Conservation (phyloP, 768 basidiomycete species). For the Ephemerocybe angulata region DNA sequence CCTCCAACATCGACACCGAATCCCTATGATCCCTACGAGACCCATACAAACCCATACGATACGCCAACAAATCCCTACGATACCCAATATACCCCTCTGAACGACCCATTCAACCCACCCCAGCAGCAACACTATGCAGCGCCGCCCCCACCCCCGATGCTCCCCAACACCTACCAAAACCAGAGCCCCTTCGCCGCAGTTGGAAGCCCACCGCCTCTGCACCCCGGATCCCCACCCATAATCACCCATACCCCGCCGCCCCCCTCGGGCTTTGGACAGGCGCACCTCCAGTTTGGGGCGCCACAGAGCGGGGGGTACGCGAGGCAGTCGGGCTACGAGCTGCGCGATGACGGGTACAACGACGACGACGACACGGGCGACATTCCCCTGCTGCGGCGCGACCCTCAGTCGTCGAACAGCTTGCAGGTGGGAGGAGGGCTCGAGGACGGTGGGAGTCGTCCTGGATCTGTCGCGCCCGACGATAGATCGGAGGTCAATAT, state of each 20-base stretch:
- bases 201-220: conserved; percentile 19
- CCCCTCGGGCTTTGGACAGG: conserved; percentile 4
- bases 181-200: conserved; percentile 13
- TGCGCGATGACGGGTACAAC: conserved; percentile 41
- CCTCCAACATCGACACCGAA: conserved; percentile 35
- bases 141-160: conserved; percentile 16
- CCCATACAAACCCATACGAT: conserved; percentile 24
- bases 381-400: conserved; percentile 60
- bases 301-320: conserved; percentile 11
- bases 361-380: conserved; percentile 54
- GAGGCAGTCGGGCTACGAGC: conserved; percentile 31
- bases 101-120: conserved; percentile 37
- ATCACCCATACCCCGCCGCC: conserved; percentile 14
- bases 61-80: background rate
- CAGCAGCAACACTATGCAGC: conserved; percentile 27
- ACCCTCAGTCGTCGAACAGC: conserved; percentile 28
- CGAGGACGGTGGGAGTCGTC: conserved; percentile 34
- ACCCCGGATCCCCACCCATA: conserved; percentile 19
- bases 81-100: conserved; percentile 24
- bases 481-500: conserved; percentile 50
- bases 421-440: conserved; percentile 32
- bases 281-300: conserved; percentile 9
- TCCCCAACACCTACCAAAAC: conserved; percentile 23
- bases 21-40: conserved; percentile 41
- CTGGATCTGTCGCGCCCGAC: conserved; percentile 16